Evolutionary conservation across 2,329 filamentous ascomycete genomes (phyloP), one percentile per base, ranked within the genome.

Genomic region (Claviceps cyperi): DNA sequence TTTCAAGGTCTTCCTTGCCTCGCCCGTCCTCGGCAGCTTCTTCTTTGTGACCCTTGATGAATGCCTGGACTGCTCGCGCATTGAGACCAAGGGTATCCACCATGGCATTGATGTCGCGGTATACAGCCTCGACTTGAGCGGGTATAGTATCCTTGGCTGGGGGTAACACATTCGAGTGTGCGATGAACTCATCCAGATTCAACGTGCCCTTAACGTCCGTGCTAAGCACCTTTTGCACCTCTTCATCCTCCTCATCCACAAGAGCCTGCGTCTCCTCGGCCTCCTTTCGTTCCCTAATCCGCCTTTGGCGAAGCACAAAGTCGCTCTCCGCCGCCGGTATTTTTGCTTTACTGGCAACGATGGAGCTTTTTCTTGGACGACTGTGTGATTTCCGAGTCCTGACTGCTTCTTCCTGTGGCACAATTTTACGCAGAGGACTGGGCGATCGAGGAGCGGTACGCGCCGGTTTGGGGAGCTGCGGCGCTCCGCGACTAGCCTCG

Each of bases 51-150:
- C 83, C 86, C 50, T 77, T 73, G 43, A 90, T 73, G 55, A 83
- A 84, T 11, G 71, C 71, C 46, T 74, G 72, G 38, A 91, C 77
- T 5, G 86, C 80, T 15, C 77, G 72, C 11, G 73, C 80, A 62
- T 97, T 97, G 47, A 96, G 76, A 9, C 91, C 91, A 40, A 97
- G 70, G 0, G 86, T 91, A 59, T 96, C 88, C 43, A 98, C 82
- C 92, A 97, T 98, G 13, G 86, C 86, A 64, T 92, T 91, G 62
- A 91, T 86, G 59, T 91, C 86, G 43, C 84, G 77, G 63, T 86
- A 92, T 1, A 84, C 71, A 17, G 78, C 75, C 59, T 84, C 80
- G 21, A 81, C 78, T 56, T 83, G 80, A 8, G 75, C 72, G 4
- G 79, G 75, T 35, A 83, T 71, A 44, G 73, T 80, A 50, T 81